These are phyloP conservation scores for Cucumis cinereus DNA, from an alignment of 306 rosid genomes.

Conservation along the genomic window DNA sequence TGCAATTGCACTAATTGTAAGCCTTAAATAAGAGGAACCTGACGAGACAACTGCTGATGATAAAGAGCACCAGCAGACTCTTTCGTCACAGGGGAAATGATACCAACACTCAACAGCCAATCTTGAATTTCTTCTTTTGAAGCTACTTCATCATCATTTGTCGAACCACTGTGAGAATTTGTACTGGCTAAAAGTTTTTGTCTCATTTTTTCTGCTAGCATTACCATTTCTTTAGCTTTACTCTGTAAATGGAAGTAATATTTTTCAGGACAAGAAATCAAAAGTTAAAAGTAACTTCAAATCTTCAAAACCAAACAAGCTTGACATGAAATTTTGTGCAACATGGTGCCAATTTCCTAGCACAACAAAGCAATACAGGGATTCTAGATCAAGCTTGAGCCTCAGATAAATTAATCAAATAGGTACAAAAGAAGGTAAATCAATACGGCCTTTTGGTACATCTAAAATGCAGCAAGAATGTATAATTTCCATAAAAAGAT, in stretches of 20 bases:
- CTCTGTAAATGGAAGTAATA: conserved; percentile 44
- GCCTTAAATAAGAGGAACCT: conserved; percentile 33
- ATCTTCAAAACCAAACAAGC: neutral
- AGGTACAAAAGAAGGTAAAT: neutral
- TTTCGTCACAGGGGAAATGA: conserved; percentile 89
- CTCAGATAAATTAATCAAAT: neutral
- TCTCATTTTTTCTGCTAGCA: conserved; percentile 98
- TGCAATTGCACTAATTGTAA: neutral
- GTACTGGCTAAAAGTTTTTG: conserved; percentile 68
- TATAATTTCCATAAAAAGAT: neutral
- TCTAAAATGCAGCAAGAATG: neutral
- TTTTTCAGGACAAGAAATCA: neutral
- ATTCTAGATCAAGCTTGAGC: neutral
- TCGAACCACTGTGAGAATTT: conserved; percentile 39
- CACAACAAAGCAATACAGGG: neutral
- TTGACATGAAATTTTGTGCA: neutral
- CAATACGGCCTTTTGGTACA: neutral
- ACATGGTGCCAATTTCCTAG: neutral
- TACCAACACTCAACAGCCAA: conserved; percentile 90
- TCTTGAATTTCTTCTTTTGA: conserved; percentile 96
- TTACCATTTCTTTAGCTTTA: conserved; percentile 97
- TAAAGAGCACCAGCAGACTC: conserved; percentile 95
- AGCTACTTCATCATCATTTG: conserved; percentile 74
- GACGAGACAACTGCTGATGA: conserved; percentile 92
- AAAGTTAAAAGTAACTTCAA: neutral